Evolutionary conservation across 108 stramenopile genomes (phyloP).

Genomic region (Skeletonema tropicum): DNA sequence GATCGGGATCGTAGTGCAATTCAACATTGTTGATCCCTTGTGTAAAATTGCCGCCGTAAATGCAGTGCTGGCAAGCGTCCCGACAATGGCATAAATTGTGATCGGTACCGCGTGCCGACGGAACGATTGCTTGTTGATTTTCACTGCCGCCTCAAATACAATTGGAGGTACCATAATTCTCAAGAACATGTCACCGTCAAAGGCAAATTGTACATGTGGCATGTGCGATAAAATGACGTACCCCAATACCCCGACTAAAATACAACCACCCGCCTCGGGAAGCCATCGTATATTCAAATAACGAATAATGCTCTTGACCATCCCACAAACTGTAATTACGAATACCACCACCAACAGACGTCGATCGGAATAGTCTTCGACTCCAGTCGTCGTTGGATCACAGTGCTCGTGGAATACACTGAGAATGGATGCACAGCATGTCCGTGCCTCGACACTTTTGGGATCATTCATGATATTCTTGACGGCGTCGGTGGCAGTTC

Average conservation of each 20-base stretch:
- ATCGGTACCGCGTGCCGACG: constrained; percentile 81
- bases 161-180: constrained; percentile 92
- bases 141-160: constrained; percentile 87
- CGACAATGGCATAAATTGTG: constrained; percentile 74
- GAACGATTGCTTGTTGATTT: constrained; percentile 82
- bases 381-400: constrained; percentile 65
- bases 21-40: constrained; percentile 53
- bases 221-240: constrained; percentile 66
- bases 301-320: constrained; percentile 87
- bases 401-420: constrained; percentile 89
- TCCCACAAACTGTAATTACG: constrained; percentile 84
- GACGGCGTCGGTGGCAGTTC: constrained; percentile 58
- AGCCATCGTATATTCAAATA: constrained; percentile 86
- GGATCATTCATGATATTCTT: constrained; percentile 76
- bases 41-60: constrained; percentile 79
- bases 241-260: constrained; percentile 82
- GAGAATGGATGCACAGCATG: constrained; percentile 87
- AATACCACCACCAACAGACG: constrained; percentile 79
- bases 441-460: constrained; percentile 72
- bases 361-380: constrained; percentile 76
- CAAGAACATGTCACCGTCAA: constrained; percentile 88
- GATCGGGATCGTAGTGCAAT: constrained; percentile 62
- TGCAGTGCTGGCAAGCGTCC: constrained; percentile 78
- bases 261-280: constrained; percentile 90
- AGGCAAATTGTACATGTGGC: constrained; percentile 81